Conservation (phyloP, 2,329 filamentous ascomycete species). For the Cercospora brassicicola region DNA sequence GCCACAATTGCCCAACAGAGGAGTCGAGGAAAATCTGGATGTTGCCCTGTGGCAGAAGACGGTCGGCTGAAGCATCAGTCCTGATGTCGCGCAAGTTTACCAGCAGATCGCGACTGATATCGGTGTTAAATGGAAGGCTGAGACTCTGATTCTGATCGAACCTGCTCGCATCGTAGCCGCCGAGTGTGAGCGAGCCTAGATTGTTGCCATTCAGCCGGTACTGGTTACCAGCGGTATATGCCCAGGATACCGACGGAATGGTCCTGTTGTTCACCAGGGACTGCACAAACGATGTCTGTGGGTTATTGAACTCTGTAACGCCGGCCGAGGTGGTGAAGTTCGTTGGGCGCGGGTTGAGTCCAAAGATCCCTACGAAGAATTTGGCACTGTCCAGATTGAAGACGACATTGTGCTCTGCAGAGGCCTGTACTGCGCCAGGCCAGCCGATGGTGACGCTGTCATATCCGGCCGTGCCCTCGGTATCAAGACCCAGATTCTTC, state of each 20-base stretch:
- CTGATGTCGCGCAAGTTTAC: constrained; percentile 38
- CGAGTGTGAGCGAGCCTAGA: constrained; percentile 42
- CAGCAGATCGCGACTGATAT: constrained; percentile 38
- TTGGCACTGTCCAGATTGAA: constrained; percentile 32
- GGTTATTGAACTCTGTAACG: constrained; percentile 30
- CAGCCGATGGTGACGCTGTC: constrained; percentile 40
- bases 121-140: constrained; percentile 35
- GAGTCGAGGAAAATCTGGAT: constrained; percentile 60
- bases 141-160: constrained; percentile 40
- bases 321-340: constrained; percentile 37
- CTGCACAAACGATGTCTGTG: constrained; percentile 40
- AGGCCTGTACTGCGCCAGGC: constrained; percentile 37
- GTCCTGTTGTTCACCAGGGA: constrained; percentile 36
- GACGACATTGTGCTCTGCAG: constrained; percentile 35
- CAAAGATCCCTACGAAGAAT: constrained; percentile 40
- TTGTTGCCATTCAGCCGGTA: constrained; percentile 38
- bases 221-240: constrained; percentile 43
- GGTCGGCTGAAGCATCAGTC: constrained; percentile 27
- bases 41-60: constrained; percentile 33
- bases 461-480: constrained; percentile 35
- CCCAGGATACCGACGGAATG: constrained; percentile 41
- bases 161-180: constrained; percentile 43
- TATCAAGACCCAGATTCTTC: constrained; percentile 52
- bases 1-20: constrained; percentile 64
- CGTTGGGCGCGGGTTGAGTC: constrained; percentile 39